These are phyloP conservation scores for Fraxinus sp. DNA, from an alignment of 305 asterid species.

Conservation along the genomic window DNA sequence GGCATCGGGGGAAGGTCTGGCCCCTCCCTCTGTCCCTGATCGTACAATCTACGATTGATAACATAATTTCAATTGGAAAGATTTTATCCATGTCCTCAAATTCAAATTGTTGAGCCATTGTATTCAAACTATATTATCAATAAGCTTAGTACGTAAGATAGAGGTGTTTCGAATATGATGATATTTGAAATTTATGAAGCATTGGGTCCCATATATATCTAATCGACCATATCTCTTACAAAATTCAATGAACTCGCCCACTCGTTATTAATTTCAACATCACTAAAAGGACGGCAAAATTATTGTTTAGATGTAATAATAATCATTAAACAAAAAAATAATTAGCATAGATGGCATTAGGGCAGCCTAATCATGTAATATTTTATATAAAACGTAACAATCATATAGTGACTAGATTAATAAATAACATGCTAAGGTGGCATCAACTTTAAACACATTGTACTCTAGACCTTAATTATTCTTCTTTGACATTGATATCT, in stretches of 20 bases:
- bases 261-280: not conserved
- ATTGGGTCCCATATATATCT: not conserved
- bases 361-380: constrained; percentile 6
- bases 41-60: too few species aligned
- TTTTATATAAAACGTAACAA: constrained; percentile 1
- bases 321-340: not conserved
- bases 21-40: too few species aligned
- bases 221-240: not conserved
- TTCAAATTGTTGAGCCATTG: too few species aligned
- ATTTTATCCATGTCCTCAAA: too few species aligned
- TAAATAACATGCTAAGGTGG: constrained; percentile 25
- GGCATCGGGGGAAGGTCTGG: too few species aligned
- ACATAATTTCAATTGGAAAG: too few species aligned
- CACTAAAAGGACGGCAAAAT: constrained; percentile 19
- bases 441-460: not conserved
- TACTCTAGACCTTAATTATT: not conserved
- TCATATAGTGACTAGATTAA: constrained; percentile 23
- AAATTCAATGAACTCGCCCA: not conserved
- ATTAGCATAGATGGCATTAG: not conserved
- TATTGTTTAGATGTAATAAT: not conserved
- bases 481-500: constrained; percentile 14
- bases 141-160: not conserved
- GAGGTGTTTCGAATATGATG: not conserved
- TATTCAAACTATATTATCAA: not conserved
- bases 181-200: not conserved